Evolutionary conservation across 2,329 filamentous ascomycete species (phyloP), one percentile per base, ranked within the genome.

Genomic region (Sclerotinia glacialis): DNA sequence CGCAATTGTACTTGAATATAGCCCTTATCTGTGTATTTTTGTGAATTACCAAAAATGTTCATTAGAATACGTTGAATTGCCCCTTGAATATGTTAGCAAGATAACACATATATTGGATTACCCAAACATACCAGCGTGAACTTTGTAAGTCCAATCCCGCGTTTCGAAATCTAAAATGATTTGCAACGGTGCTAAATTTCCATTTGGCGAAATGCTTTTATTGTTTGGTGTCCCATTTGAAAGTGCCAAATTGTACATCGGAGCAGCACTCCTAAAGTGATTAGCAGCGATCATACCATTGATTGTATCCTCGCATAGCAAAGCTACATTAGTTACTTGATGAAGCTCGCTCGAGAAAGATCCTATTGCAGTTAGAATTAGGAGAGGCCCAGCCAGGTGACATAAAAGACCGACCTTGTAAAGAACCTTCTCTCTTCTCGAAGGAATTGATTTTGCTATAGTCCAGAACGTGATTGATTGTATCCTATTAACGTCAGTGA

Each of bases 1-100:
- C 14, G 47, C 28, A 66, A 28, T n/a, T 62, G 58, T 42, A 83
- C 76, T 5, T 78, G 77, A 4, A 87, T 80, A 60, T 76, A 80
- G 3, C 85, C 85, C 0, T 76, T 70, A 2, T 79, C 76, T 0
- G 84, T 87, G 66, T 86, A 87, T 71, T 87, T 87, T 69, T 87
- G 78, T 0, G 85, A 81, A 70, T 87, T 87, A 4, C 84, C 84
- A 44, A 86, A 82, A 0, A 87, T 71, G 56, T 87, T 87, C 84
- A 86, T 86, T 42, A 87, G 79, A 50, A 87, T 66, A 54, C 70
- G 56, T 58, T 80, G 77, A 42, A 82, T 72, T 3, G 80, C 80
- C 0, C 85, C 85, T 0, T 44, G 85, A 49, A 14, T 1, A 26
- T 12, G 26, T 59, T 40, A 65, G 44, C 12, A 40, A 23, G 8